Conservation (phyloP, 2,329 filamentous ascomycete genomes). For the Colletotrichum gloeosporioides region DNA sequence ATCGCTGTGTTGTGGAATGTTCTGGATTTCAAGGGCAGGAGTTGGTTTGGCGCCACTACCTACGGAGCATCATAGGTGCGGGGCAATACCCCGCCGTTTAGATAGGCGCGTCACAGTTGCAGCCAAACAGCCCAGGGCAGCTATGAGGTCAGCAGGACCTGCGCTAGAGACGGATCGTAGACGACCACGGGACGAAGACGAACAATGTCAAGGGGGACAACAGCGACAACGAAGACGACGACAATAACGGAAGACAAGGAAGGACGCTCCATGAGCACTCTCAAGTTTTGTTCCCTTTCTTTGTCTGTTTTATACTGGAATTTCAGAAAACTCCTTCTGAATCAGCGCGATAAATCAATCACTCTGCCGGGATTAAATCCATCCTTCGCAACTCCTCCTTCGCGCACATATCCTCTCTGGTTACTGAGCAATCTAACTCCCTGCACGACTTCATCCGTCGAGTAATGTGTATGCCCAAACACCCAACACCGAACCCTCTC, state of each 20-base stretch:
- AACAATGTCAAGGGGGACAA: neutral
- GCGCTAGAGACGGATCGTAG: neutral
- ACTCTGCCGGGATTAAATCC: neutral
- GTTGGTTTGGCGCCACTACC: neutral
- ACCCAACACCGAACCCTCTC: conserved; percentile 43
- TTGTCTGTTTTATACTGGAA: too few species aligned
- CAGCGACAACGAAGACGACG: neutral
- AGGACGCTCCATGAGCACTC: too few species aligned
- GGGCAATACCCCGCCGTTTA: conserved; percentile 15
- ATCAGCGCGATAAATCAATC: neutral
- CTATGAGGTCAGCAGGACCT: neutral
- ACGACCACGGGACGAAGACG: neutral
- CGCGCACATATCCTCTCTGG: conserved; percentile 46
- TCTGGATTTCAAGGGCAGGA: conserved; percentile 17
- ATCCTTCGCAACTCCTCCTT: neutral
- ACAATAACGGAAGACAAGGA: neutral
- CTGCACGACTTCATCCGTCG: conserved; percentile 36
- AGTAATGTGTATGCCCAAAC: conserved; percentile 56
- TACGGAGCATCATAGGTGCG: conserved; percentile 15
- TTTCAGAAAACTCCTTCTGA: neutral
- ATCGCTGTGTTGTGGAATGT: conserved; percentile 18
- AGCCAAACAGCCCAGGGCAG: neutral
- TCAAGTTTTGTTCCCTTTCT: neutral
- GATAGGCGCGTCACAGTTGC: neutral
- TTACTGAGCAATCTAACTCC: conserved; percentile 47